These are phyloP conservation scores for Brasenia schreberi DNA, from an alignment of 164 flowering plant genomes.

Conservation along the genomic window DNA sequence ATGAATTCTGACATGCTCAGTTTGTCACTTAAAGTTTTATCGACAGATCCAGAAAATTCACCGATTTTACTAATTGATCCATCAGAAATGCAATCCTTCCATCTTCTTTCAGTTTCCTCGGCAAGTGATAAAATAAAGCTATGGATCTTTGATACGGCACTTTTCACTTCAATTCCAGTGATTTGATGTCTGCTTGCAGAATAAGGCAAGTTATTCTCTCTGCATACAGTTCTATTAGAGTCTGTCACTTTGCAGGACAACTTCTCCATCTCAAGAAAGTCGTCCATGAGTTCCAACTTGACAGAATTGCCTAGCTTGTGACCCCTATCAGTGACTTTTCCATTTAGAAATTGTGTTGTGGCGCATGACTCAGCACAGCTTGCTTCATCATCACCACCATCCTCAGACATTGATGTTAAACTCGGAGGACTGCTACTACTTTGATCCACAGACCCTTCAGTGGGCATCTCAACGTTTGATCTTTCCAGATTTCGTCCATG, in stretches of 20 bases:
- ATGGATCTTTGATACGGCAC: constrained; percentile 54
- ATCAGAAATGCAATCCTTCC: constrained; percentile 13
- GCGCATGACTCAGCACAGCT: constrained; percentile 13
- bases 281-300: constrained; percentile 26
- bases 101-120: constrained; percentile 45
- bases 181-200: too few species aligned
- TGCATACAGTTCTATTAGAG: constrained; percentile 29
- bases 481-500: constrained; percentile 32
- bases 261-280: constrained; percentile 47
- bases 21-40: constrained; percentile 23
- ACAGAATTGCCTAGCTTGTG: constrained; percentile 13
- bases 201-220: constrained; percentile 1
- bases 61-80: constrained; percentile 34
- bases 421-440: constrained; percentile 61
- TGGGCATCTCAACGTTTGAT: constrained; percentile 17
- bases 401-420: constrained; percentile 77
- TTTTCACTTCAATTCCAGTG: constrained; percentile 8
- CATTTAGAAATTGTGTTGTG: constrained; percentile 30
- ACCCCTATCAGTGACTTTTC: constrained; percentile 31
- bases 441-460: constrained; percentile 34
- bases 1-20: constrained; percentile 41
- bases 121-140: constrained; percentile 51
- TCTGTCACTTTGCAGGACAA: constrained; percentile 23
- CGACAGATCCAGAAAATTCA: constrained; percentile 35
- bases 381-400: constrained; percentile 14